Conservation (phyloP, 139 green algal genomes). For the Chlamydomonas sp. region DNA sequence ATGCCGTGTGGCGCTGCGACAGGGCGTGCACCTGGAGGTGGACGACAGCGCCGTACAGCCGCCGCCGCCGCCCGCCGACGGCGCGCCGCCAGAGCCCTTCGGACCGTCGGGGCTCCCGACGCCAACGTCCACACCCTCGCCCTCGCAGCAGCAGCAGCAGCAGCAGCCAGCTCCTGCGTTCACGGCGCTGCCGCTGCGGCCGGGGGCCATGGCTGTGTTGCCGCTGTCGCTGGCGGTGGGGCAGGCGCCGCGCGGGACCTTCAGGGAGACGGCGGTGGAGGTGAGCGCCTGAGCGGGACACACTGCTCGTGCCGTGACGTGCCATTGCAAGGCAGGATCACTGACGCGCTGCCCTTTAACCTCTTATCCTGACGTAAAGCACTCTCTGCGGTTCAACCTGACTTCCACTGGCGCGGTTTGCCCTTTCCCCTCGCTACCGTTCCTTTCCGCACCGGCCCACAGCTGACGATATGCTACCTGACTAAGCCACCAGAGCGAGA, state of each 20-base stretch:
- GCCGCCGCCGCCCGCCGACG: too few species aligned
- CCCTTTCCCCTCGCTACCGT: neutral
- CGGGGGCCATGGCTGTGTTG: constrained; percentile 3
- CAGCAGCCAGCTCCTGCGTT: neutral
- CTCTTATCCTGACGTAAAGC: too few species aligned
- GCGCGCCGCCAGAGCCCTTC: too few species aligned
- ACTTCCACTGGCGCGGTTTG: too few species aligned
- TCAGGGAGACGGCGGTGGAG: constrained; percentile 31
- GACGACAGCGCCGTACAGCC: neutral
- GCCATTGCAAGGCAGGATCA: neutral
- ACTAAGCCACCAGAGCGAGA: neutral
- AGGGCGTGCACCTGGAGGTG: constrained; percentile 30
- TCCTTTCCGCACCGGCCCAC: neutral
- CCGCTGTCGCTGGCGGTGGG: constrained; percentile 32
- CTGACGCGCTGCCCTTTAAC: neutral
- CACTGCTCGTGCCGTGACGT: neutral
- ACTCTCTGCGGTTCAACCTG: too few species aligned
- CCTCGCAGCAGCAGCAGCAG: constrained; percentile 8
- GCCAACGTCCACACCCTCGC: neutral
- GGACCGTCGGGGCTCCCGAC: too few species aligned
- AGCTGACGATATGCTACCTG: neutral
- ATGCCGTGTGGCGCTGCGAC: neutral
- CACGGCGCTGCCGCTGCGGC: constrained; percentile 37
- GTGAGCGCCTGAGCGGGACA: constrained; percentile 1
- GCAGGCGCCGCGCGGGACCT: constrained; percentile 26